phyloP scores from a whole-genome alignment of 257 asterid genomes.

The Rauvolfia tetraphylla region DNA sequence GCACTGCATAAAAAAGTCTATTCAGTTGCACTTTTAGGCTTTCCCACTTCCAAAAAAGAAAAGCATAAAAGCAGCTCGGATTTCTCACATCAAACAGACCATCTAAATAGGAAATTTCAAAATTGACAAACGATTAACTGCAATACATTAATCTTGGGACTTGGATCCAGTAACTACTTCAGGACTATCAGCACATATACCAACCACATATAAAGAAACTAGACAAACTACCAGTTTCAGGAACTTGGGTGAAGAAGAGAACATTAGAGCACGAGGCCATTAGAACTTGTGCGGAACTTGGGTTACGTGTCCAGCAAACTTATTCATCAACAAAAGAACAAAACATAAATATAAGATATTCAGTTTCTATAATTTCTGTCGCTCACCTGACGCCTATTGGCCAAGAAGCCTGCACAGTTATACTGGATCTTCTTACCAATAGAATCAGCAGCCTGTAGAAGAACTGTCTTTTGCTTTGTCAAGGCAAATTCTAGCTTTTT shows the following conservation, averaged over 20 bases:
- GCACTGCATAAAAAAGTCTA: background rate
- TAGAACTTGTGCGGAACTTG: too few species aligned
- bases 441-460: conserved; percentile 87
- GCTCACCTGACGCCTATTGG: conserved; percentile 94
- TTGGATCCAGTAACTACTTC: background rate
- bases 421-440: conserved; percentile 90
- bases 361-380: background rate
- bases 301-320: background rate
- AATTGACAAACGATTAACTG: background rate
- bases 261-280: background rate
- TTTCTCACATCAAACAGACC: background rate
- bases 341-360: background rate
- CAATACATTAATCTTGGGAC: background rate
- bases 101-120: background rate
- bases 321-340: conserved; percentile 1
- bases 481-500: conserved; percentile 77
- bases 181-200: background rate
- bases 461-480: conserved; percentile 69
- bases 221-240: background rate
- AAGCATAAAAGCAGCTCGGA: background rate
- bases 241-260: too few species aligned
- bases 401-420: conserved; percentile 80
- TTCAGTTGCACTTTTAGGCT: background rate
- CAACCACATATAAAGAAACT: background rate
- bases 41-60: background rate